Evolutionary conservation across 148 eudicot species (phyloP).

Genomic region (Salicornia ramosissima): DNA sequence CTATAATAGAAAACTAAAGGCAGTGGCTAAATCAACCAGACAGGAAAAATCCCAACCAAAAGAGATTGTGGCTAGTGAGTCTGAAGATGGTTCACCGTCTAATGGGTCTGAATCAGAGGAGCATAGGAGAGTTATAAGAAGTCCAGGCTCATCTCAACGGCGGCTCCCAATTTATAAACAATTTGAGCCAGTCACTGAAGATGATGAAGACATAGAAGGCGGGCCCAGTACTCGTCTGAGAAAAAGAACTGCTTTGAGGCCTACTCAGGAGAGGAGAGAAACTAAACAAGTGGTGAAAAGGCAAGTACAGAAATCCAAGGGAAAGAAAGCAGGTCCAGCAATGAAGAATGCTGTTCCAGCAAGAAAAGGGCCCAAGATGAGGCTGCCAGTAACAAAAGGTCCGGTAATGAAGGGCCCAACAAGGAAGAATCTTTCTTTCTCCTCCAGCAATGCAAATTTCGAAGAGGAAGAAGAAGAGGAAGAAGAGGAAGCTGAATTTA

Average conservation of each 20-base stretch:
- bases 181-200: slow-evolving; percentile 33
- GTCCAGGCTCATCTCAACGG: slow-evolving; percentile 21
- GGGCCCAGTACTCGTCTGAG: slow-evolving; percentile 84
- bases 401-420: slow-evolving; percentile 39
- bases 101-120: slow-evolving; percentile 18
- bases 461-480: slow-evolving; percentile 31
- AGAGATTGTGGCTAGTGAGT: slow-evolving; percentile 25
- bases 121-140: slow-evolving; percentile 8
- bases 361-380: slow-evolving; percentile 33
- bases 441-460: slow-evolving; percentile 9
- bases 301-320: slow-evolving; percentile 31
- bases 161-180: slow-evolving; percentile 20
- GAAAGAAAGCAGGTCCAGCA: slow-evolving; percentile 23
- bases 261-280: slow-evolving; percentile 32
- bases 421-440: slow-evolving; percentile 23
- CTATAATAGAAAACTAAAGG: slow-evolving; percentile 13
- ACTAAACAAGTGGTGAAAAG: slow-evolving; percentile 33
- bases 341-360: slow-evolving; percentile 18
- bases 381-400: slow-evolving; percentile 27
- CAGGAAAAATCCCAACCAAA: slow-evolving; percentile 7
- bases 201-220: slow-evolving; percentile 50
- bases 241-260: slow-evolving; percentile 43
- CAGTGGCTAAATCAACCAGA: slow-evolving; percentile 16
- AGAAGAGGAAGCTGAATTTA: slow-evolving; percentile 46
- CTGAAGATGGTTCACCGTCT: slow-evolving; percentile 22